Evolutionary conservation across 495 filamentous ascomycete genomes (phyloP).

Genomic region (Penicillium angulare): DNA sequence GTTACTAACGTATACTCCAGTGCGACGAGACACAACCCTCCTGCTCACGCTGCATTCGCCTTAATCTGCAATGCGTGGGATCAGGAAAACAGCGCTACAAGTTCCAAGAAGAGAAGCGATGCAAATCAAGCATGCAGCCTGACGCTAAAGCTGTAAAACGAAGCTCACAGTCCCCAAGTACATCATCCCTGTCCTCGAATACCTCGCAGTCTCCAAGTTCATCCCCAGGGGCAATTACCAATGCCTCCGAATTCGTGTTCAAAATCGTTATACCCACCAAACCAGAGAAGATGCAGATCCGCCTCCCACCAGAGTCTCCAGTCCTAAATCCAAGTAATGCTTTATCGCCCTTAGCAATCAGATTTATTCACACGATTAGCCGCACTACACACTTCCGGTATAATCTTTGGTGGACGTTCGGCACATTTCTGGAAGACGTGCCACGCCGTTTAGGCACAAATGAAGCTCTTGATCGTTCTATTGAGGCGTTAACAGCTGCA

Average conservation of each 20-base stretch:
- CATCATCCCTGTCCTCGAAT: too few species aligned
- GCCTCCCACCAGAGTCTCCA: slow-evolving; percentile 1
- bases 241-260: not conserved
- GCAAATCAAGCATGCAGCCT: not conserved
- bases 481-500: slow-evolving; percentile 34
- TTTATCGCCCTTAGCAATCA: slow-evolving; percentile 18
- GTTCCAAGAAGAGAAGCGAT: slow-evolving; percentile 39
- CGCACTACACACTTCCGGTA: slow-evolving; percentile 40
- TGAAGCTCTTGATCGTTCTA: slow-evolving; percentile 40
- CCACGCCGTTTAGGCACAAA: slow-evolving; percentile 41
- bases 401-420: slow-evolving; percentile 43
- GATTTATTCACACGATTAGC: slow-evolving; percentile 28
- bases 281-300: not conserved
- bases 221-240: not conserved
- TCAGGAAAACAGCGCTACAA: slow-evolving; percentile 47
- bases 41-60: slow-evolving; percentile 48
- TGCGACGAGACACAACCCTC: slow-evolving; percentile 41
- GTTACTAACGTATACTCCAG: slow-evolving; percentile 14
- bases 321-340: slow-evolving; percentile 16
- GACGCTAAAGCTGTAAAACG: not conserved
- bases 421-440: slow-evolving; percentile 34
- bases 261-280: not conserved
- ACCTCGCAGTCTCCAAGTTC: too few species aligned
- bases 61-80: slow-evolving; percentile 44
- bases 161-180: too few species aligned